These are phyloP conservation scores for Penicillium subrubescens DNA, from an alignment of 495 filamentous ascomycete genomes.

Conservation along the genomic window DNA sequence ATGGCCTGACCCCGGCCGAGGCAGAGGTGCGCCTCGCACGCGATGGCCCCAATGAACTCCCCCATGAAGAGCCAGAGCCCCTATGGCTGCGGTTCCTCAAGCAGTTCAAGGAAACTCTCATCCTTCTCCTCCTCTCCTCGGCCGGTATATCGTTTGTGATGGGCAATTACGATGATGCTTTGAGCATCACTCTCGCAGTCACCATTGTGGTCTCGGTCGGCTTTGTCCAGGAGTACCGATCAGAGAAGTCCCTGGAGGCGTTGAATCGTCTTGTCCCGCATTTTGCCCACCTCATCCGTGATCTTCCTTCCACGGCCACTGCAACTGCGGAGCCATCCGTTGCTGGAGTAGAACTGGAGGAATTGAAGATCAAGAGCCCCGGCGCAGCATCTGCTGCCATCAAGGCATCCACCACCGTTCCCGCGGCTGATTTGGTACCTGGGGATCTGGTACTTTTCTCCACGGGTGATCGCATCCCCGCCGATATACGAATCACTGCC, in stretches of 20 bases:
- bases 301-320: conserved; percentile 31
- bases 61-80: conserved; percentile 89
- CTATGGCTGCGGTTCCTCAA: conserved; percentile 93
- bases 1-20: conserved; percentile 79
- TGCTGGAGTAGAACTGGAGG: conserved; percentile 48
- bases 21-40: conserved; percentile 75
- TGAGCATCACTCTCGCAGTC: conserved; percentile 92
- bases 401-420: conserved; percentile 77
- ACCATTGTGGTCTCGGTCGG: conserved; percentile 96
- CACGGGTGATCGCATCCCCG: conserved; percentile 93
- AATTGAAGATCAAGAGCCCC: conserved; percentile 39
- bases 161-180: conserved; percentile 93
- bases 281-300: conserved; percentile 86
- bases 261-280: conserved; percentile 92
- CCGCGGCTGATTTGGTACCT: conserved; percentile 82
- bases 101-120: conserved; percentile 90
- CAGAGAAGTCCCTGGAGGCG: conserved; percentile 95
- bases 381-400: conserved; percentile 57
- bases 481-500: conserved; percentile 91
- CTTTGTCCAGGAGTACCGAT: conserved; percentile 96
- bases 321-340: conserved; percentile 24
- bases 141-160: conserved; percentile 87
- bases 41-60: conserved; percentile 91
- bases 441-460: conserved; percentile 92
- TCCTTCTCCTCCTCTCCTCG: conserved; percentile 88